Percentiles rank a stretch among this genome's conserved stretches.
Conservation (phyloP, 345 rosid species). For the Rhodomyrtus tomentosa region DNA sequence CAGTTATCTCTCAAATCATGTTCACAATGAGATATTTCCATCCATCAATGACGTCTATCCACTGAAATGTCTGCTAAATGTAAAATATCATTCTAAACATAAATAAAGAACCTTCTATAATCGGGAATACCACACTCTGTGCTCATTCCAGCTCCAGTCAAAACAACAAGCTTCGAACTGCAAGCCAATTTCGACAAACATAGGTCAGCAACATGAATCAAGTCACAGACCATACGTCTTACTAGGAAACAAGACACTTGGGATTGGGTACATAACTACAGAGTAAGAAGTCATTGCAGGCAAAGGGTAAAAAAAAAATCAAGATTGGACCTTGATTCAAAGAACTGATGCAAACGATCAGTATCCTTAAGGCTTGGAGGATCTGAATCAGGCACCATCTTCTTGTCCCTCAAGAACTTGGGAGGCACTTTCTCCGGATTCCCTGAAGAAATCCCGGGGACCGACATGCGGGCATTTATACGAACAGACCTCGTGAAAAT, state of each 20-base stretch:
- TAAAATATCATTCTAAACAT: background rate
- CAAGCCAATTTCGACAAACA: background rate
- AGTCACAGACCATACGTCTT: background rate
- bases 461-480: slow-evolving; percentile 41
- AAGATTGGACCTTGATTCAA: slow-evolving; percentile 51
- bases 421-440: slow-evolving; percentile 17
- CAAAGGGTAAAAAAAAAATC: background rate
- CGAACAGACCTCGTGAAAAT: slow-evolving; percentile 25
- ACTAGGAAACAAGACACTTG: background rate
- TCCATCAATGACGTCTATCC: background rate
- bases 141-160: slow-evolving; percentile 94
- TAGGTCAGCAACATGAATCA: background rate
- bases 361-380: slow-evolving; percentile 60
- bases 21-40: background rate
- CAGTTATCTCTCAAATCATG: background rate
- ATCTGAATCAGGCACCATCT: slow-evolving; percentile 64
- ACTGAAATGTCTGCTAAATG: fast-evolving
- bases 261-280: background rate
- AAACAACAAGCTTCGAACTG: slow-evolving; percentile 59
- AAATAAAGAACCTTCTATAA: slow-evolving; percentile 59
- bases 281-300: background rate
- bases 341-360: slow-evolving; percentile 39
- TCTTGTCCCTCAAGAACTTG: slow-evolving; percentile 36
- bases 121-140: slow-evolving; percentile 97
- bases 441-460: slow-evolving; percentile 29